phyloP scores from a whole-genome alignment of 2,329 filamentous ascomycete species.

The Aspergillus hortae region DNA sequence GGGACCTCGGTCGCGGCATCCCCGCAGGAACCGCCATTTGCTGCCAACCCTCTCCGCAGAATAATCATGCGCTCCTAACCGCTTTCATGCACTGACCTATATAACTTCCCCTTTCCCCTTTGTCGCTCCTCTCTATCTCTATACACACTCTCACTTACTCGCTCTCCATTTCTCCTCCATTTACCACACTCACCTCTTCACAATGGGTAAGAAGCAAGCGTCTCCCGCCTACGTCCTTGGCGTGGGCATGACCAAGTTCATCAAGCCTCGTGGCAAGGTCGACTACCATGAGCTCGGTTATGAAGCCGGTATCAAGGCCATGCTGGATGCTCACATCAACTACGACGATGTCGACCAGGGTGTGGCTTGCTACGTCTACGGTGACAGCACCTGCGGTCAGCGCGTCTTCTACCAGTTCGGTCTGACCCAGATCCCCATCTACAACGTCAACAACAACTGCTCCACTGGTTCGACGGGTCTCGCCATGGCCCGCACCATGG shows the following conservation, averaged over 20 bases:
- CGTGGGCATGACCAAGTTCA: conserved; percentile 99
- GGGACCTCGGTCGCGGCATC: conserved; percentile 29
- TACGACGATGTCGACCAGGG: conserved; percentile 96
- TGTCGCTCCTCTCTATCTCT: neutral
- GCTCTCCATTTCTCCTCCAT: neutral
- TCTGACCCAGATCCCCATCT: conserved; percentile 93
- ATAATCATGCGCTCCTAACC: neutral
- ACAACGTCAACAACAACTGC: conserved; percentile 99
- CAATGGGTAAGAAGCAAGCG: conserved; percentile 50
- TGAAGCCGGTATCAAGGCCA: conserved; percentile 84
- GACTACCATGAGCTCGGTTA: conserved; percentile 94
- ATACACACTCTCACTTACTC: neutral
- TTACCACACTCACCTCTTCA: conserved; percentile 18
- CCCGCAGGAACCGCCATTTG: conserved; percentile 20
- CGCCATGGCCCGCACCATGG: conserved; percentile 75
- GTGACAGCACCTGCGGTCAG: conserved; percentile 91
- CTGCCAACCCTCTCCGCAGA: conserved; percentile 7
- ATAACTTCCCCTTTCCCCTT: neutral
- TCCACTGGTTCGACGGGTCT: conserved; percentile 91
- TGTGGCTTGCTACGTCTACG: conserved; percentile 97
- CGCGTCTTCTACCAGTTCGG: conserved; percentile 98
- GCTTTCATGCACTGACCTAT: conserved; percentile 1
- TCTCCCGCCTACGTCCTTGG: conserved; percentile 80
- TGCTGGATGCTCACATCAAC: conserved; percentile 73
- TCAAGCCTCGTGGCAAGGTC: conserved; percentile 90